Evolutionary conservation across 352 stramenopile genomes (phyloP).

Genomic region (Elongisporangium senticosum): DNA sequence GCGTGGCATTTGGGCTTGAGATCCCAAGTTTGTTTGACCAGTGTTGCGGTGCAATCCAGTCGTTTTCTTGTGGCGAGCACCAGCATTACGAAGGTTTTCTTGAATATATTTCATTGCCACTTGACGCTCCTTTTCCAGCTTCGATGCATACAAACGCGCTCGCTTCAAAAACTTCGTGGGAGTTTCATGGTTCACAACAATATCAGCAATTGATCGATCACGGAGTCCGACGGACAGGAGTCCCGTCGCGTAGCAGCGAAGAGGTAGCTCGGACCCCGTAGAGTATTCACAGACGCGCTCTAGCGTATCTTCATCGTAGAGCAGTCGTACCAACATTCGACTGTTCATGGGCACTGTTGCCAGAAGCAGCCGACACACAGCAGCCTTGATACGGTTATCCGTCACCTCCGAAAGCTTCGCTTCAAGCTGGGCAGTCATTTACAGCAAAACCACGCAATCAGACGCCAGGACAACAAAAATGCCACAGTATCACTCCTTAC

Average conservation of each 20-base stretch:
- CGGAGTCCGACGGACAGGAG: slow-evolving; percentile 67
- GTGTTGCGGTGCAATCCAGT: not conserved
- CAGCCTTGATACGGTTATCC: slow-evolving; percentile 52
- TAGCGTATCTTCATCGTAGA: slow-evolving; percentile 79
- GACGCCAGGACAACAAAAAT: slow-evolving; percentile 1
- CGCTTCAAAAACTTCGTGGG: slow-evolving; percentile 68
- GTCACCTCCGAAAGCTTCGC: slow-evolving; percentile 57
- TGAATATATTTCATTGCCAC: slow-evolving; percentile 78
- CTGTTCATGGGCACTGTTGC: slow-evolving; percentile 71
- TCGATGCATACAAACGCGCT: slow-evolving; percentile 68
- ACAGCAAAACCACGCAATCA: not conserved
- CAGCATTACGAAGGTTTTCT: slow-evolving; percentile 39
- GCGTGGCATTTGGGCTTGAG: not conserved
- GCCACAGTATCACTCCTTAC: slow-evolving; percentile 24
- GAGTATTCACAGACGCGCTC: slow-evolving; percentile 69
- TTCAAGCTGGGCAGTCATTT: slow-evolving; percentile 37
- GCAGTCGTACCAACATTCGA: slow-evolving; percentile 59
- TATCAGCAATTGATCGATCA: slow-evolving; percentile 76
- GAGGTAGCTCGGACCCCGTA: slow-evolving; percentile 35
- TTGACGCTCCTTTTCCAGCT: slow-evolving; percentile 61
- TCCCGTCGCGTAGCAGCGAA: slow-evolving; percentile 76
- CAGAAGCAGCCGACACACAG: slow-evolving; percentile 64
- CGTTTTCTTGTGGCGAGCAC: slow-evolving; percentile 28
- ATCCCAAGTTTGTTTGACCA: not conserved
- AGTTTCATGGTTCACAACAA: slow-evolving; percentile 79